Conservation (phyloP, 306 rosid species). For the Calophaca sinica region DNA sequence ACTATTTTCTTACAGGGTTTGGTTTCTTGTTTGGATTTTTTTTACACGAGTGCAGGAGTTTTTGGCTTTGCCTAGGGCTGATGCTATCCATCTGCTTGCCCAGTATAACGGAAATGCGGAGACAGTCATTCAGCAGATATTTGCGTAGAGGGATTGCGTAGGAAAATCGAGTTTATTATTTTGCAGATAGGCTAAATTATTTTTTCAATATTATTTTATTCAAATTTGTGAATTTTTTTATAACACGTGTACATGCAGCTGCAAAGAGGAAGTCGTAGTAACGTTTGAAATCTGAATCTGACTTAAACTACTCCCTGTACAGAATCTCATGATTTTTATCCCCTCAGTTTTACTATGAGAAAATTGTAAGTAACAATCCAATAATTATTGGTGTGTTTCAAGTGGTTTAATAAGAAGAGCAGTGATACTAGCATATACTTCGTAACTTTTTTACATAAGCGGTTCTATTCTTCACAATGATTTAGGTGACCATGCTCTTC, state of each 20-base stretch:
- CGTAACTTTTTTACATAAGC: neutral
- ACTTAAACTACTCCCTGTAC: constrained; percentile 43
- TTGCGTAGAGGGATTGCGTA: constrained; percentile 61
- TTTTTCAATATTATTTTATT: constrained; percentile 60
- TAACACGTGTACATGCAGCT: constrained; percentile 48
- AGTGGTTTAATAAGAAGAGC: constrained; percentile 22
- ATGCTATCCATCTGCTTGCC: constrained; percentile 95
- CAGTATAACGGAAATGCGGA: constrained; percentile 96
- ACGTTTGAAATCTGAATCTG: constrained; percentile 35
- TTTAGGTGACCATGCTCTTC: neutral
- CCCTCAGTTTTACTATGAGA: constrained; percentile 47
- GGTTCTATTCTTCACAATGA: neutral
- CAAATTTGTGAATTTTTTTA: constrained; percentile 46
- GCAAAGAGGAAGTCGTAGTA: constrained; percentile 24
- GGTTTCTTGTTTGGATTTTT: neutral
- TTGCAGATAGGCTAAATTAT: constrained; percentile 36
- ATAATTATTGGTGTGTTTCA: constrained; percentile 33
- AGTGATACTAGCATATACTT: neutral
- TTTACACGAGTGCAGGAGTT: constrained; percentile 74
- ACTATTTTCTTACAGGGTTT: neutral
- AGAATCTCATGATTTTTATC: constrained; percentile 37
- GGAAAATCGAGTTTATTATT: constrained; percentile 32
- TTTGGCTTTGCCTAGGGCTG: constrained; percentile 96
- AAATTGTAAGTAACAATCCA: constrained; percentile 35
- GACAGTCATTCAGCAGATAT: constrained; percentile 93